A percentile compares a stretch with the other conserved stretches of the same genome.
phyloP scores from a whole-genome alignment of 2,329 filamentous ascomycete genomes.

The Akanthomyces muscarius region DNA sequence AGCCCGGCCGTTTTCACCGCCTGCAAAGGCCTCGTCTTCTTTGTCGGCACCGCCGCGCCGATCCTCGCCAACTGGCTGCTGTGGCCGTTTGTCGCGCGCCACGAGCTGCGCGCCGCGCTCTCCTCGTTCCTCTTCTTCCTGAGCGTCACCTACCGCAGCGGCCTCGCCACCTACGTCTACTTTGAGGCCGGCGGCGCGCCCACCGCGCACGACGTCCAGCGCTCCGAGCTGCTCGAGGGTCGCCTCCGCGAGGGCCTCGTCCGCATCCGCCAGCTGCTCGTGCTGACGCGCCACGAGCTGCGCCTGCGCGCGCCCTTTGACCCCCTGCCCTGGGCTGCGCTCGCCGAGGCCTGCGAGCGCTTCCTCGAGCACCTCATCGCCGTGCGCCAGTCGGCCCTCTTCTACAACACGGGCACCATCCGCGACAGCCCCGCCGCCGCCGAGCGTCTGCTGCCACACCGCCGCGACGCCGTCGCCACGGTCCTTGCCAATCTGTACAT shows the following conservation, averaged over 20 bases:
- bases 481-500: conserved; percentile 57
- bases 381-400: conserved; percentile 54
- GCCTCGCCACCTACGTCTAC: conserved; percentile 56
- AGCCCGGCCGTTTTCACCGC: conserved; percentile 38
- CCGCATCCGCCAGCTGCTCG: conserved; percentile 52
- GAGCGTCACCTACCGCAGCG: conserved; percentile 52
- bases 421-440: conserved; percentile 47
- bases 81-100: conserved; percentile 59
- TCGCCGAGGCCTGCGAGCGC: conserved; percentile 52
- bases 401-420: conserved; percentile 52
- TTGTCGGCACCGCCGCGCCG: conserved; percentile 50
- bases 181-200: conserved; percentile 52
- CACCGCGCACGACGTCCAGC: conserved; percentile 45
- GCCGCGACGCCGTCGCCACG: conserved; percentile 54
- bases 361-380: conserved; percentile 58
- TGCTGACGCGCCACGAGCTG: conserved; percentile 55
- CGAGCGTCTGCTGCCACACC: conserved; percentile 45
- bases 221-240: conserved; percentile 56
- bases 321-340: conserved; percentile 51
- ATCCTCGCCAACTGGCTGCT: conserved; percentile 56
- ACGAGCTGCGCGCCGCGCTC: conserved; percentile 53
- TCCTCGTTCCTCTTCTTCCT: conserved; percentile 56
- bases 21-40: conserved; percentile 46
- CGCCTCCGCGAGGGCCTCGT: conserved; percentile 58
- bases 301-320: conserved; percentile 55